These are phyloP conservation scores for Colletotrichum gigasporum DNA, from an alignment of 2,329 filamentous ascomycete species.

Conservation along the genomic window DNA sequence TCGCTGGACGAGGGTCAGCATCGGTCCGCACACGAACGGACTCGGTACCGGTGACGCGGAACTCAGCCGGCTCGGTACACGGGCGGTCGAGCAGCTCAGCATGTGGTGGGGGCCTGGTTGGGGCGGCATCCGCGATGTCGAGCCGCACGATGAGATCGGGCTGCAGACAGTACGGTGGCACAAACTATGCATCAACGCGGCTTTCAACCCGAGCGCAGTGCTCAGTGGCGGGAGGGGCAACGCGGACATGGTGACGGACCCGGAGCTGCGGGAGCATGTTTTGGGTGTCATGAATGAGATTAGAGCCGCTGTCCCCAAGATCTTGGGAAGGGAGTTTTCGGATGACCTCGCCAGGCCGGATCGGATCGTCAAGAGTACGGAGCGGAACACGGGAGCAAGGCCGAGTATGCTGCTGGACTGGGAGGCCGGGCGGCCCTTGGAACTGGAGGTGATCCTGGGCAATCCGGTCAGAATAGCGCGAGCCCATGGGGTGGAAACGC, in stretches of 20 bases:
- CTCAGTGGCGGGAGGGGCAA: conserved; percentile 72
- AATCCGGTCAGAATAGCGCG: conserved; percentile 75
- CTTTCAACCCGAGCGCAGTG: conserved; percentile 78
- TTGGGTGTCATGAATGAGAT: conserved; percentile 77
- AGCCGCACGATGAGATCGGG: conserved; percentile 70
- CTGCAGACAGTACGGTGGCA: conserved; percentile 79
- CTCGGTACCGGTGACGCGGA: conserved; percentile 46
- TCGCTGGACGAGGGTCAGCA: conserved; percentile 77
- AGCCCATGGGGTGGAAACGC: conserved; percentile 70
- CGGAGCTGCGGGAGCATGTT: conserved; percentile 70
- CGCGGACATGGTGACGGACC: conserved; percentile 70
- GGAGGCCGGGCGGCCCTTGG: conserved; percentile 72
- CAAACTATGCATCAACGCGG: conserved; percentile 80
- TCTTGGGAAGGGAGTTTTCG: conserved; percentile 70
- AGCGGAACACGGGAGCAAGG: conserved; percentile 70
- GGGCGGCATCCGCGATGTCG: conserved; percentile 72
- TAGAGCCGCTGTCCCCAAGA: conserved; percentile 68
- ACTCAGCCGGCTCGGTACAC: conserved; percentile 45
- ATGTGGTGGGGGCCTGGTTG: conserved; percentile 57
- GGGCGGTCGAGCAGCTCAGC: conserved; percentile 59
- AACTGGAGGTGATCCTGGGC: conserved; percentile 77
- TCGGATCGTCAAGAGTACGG: conserved; percentile 69
- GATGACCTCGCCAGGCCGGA: conserved; percentile 69
- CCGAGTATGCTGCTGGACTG: conserved; percentile 77
- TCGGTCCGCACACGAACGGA: conserved; percentile 71